Evolutionary conservation across 441 rosid species (phyloP).

Genomic region (Geranium incanum): DNA sequence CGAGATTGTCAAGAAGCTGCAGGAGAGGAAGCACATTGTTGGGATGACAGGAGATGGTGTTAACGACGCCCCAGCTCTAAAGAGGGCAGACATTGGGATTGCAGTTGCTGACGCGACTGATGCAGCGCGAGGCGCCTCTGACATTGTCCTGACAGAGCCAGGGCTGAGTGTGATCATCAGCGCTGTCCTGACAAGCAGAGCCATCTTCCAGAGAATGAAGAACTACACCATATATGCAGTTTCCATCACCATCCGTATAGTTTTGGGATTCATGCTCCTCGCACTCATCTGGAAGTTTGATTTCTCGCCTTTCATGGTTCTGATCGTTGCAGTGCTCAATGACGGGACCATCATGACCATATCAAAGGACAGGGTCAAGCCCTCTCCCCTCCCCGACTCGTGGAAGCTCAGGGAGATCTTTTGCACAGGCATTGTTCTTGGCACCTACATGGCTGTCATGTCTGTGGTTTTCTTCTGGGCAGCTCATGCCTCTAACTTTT

Average conservation of each 20-base stretch:
- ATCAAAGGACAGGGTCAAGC: slow-evolving; percentile 14
- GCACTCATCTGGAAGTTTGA: slow-evolving; percentile 13
- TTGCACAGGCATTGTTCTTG: slow-evolving; percentile 8
- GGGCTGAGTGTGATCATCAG: slow-evolving; percentile 10
- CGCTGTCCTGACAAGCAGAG: slow-evolving; percentile 9
- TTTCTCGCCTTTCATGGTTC: slow-evolving; percentile 16
- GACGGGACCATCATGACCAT: slow-evolving; percentile 16
- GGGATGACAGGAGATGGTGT: slow-evolving; percentile 14
- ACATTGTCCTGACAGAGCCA: slow-evolving; percentile 10
- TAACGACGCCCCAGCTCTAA: slow-evolving; percentile 6
- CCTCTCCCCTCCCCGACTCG: slow-evolving; percentile 11
- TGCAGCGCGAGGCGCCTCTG: slow-evolving; percentile 5
- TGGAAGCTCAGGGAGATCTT: slow-evolving; percentile 15
- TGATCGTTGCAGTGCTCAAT: slow-evolving; percentile 8
- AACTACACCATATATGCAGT: slow-evolving; percentile 14
- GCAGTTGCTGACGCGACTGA: slow-evolving; percentile 10
- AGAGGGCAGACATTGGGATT: slow-evolving; percentile 11
- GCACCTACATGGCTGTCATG: slow-evolving; percentile 8
- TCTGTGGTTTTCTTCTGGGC: slow-evolving; percentile 7
- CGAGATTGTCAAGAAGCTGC: slow-evolving; percentile 9
- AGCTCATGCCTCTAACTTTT: neutral
- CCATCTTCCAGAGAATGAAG: slow-evolving; percentile 7
- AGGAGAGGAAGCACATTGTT: slow-evolving; percentile 6
- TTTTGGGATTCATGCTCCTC: slow-evolving; percentile 9
- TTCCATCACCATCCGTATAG: slow-evolving; percentile 10